Conservation (phyloP, 2,329 filamentous ascomycete species). For the Colletotrichum cuscutae region DNA sequence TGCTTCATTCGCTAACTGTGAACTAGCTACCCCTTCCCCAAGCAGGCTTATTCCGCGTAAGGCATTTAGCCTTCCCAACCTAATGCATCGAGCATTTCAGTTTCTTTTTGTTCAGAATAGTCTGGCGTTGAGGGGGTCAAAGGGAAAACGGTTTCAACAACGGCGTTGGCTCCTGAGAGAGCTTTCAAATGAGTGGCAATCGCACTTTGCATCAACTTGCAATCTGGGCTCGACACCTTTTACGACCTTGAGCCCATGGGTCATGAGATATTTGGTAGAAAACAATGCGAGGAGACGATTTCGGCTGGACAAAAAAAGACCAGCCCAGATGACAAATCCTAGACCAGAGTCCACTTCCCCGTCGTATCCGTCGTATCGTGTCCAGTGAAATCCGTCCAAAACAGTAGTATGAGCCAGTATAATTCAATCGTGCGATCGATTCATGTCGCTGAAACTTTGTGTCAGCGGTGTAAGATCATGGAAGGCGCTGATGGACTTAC, state of each 20-base stretch:
- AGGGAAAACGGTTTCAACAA: slow-evolving; percentile 65
- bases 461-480: neutral
- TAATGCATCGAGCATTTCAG: slow-evolving; percentile 33
- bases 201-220: slow-evolving; percentile 37
- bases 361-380: slow-evolving; percentile 13
- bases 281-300: slow-evolving; percentile 21
- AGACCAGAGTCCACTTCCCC: slow-evolving; percentile 3
- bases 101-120: slow-evolving; percentile 34
- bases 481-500: neutral
- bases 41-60: slow-evolving; percentile 76
- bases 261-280: slow-evolving; percentile 32
- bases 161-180: slow-evolving; percentile 49
- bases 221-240: slow-evolving; percentile 50
- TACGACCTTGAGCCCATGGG: slow-evolving; percentile 47
- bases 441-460: neutral
- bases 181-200: slow-evolving; percentile 46
- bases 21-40: slow-evolving; percentile 80
- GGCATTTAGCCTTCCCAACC: slow-evolving; percentile 31
- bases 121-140: slow-evolving; percentile 55
- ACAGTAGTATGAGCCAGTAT: slow-evolving; percentile 19
- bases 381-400: slow-evolving; percentile 26
- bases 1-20: slow-evolving; percentile 32
- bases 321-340: slow-evolving; percentile 20
- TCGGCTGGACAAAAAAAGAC: slow-evolving; percentile 9
- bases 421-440: slow-evolving; percentile 1